Evolutionary conservation across 2,329 filamentous ascomycete species (phyloP).

Genomic region (Epichloe baconii): DNA sequence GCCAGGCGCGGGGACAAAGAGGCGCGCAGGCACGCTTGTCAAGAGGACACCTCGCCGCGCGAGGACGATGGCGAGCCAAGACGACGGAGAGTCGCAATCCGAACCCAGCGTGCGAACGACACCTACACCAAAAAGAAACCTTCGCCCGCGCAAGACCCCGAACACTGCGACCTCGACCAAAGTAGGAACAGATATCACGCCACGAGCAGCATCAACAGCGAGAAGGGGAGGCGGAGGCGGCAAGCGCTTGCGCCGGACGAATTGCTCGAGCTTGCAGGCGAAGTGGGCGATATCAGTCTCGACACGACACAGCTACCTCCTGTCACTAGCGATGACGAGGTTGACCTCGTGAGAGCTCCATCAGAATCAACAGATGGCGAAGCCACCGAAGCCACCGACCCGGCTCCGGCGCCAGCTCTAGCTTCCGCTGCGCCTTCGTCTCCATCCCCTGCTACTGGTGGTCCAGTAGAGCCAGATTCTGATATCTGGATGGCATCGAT

Average conservation of each 20-base stretch:
- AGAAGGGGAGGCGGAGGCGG: conserved; percentile 10
- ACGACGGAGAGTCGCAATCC: conserved; percentile 14
- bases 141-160: conserved; percentile 17
- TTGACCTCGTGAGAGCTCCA: conserved; percentile 17
- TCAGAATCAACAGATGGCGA: conserved; percentile 7
- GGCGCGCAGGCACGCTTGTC: conserved; percentile 33
- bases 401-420: not conserved
- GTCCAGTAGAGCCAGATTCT: conserved; percentile 17
- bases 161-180: conserved; percentile 11
- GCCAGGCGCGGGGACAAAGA: conserved; percentile 28
- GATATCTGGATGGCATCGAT: conserved; percentile 34
- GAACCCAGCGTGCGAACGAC: conserved; percentile 17
- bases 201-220: conserved; percentile 7
- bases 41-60: conserved; percentile 21
- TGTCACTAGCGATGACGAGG: conserved; percentile 14
- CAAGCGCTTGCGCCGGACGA: conserved; percentile 16
- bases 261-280: conserved; percentile 13
- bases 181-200: conserved; percentile 9
- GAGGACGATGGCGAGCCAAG: conserved; percentile 17
- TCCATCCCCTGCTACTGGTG: conserved; percentile 5
- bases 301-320: conserved; percentile 7
- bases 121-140: conserved; percentile 16
- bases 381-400: not conserved
- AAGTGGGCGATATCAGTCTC: conserved; percentile 9
- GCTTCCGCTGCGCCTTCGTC: conserved; percentile 2